Base-by-base conservation (phyloP, 1,284 basidiomycete species). In the Fomitopsis schrenkii region DNA sequence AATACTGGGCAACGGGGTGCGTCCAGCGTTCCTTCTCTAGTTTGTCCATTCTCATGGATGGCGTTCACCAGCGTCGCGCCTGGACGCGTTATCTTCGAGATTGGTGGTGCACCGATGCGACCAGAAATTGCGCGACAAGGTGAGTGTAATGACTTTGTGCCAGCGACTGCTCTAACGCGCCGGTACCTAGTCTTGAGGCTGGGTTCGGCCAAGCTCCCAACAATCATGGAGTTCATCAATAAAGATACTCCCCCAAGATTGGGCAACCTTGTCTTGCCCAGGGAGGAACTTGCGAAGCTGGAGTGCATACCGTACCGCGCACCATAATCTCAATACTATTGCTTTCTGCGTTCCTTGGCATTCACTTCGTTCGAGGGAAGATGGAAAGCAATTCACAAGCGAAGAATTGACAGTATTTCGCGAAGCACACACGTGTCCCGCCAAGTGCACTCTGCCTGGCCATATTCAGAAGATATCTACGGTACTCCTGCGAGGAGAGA, bases 1-100 rank as follows among this genome's bases (percentile, higher is more conserved):
- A 98, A 74, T 98, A 86, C 75, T 98, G 97, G 97, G 94, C 96
- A 40, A 95, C 93, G 63, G 86, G 93, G 93, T 94, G 71, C 63
- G 85, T 77, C 19, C 10, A 38, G 14, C 33, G 45, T 36, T 55
- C 8, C 59, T 54, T 33, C 41, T 36, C 9, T 44, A 4, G 60
- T 40, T 66, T 44, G 55, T 41, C 33, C 8, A 54, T 5, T 17
- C 6, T 60, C 5, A 28, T 45, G 15, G 60, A 57, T 8, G 22
- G 19, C 19, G 22, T 7, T 33, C 19, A 55, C 17, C 69, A 95
- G 95, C 59, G 95, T 95, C 1, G 88, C 92, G 6, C 91, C 88
- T n/a, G 96, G 96, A 5, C 88, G 93, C 52, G 95, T 98, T 8
- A 85, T 99, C 26, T 94, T 99, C 67, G 97, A 99, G 74, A 89